Evolutionary conservation across 2,329 filamentous ascomycete species (phyloP).

Genomic region (Bretziella fagacearum): DNA sequence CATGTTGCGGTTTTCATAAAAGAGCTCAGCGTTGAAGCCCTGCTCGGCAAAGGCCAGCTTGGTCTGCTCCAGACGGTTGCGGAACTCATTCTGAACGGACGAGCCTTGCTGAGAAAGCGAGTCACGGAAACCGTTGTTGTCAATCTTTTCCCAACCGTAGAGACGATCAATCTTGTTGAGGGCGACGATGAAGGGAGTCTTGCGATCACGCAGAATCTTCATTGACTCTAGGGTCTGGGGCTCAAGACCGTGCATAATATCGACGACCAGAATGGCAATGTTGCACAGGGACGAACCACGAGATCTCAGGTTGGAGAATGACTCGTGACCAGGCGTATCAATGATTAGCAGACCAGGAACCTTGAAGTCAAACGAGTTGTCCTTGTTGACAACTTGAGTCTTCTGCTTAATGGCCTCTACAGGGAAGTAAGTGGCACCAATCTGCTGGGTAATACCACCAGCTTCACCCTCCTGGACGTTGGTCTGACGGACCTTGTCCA

Average conservation of each 20-base stretch:
- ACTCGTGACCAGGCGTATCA: slow-evolving; percentile 98
- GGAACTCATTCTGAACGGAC: slow-evolving; percentile 86
- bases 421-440: slow-evolving; percentile 98
- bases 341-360: slow-evolving; percentile 92
- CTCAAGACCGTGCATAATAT: slow-evolving; percentile 99
- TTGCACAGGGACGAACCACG: slow-evolving; percentile 97
- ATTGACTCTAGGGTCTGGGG: slow-evolving; percentile 96
- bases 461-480: slow-evolving; percentile 99
- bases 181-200: slow-evolving; percentile 95
- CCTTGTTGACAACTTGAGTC: slow-evolving; percentile 81
- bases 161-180: slow-evolving; percentile 99
- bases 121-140: slow-evolving; percentile 96
- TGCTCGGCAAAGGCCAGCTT: slow-evolving; percentile 92
- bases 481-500: slow-evolving; percentile 96
- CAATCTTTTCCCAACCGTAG: slow-evolving; percentile 96
- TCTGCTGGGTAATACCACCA: slow-evolving; percentile 98
- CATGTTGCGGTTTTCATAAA: slow-evolving; percentile 97
- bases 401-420: slow-evolving; percentile 85
- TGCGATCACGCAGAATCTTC: slow-evolving; percentile 77
- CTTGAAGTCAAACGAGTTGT: slow-evolving; percentile 87
- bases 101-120: slow-evolving; percentile 80
- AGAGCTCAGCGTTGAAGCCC: slow-evolving; percentile 93
- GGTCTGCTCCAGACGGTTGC: slow-evolving; percentile 72
- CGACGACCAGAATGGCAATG: slow-evolving; percentile 95
- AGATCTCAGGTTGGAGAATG: slow-evolving; percentile 94